Base-by-base conservation (phyloP, 1,284 basidiomycete species). In the Irpex lacteus region DNA sequence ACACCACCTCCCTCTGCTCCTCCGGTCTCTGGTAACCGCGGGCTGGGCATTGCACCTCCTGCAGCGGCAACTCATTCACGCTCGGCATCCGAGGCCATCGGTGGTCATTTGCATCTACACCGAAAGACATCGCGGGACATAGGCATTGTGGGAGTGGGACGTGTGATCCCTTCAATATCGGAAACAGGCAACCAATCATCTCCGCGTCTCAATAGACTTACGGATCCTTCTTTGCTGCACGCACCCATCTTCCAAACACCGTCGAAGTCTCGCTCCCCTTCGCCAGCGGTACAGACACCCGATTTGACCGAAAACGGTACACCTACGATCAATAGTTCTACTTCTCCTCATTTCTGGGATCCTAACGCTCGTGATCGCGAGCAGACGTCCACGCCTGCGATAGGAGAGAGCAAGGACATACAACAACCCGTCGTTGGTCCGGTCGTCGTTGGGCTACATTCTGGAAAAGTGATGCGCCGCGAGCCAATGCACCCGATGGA, bases 321-420 rank as follows among this genome's bases (percentile, higher is more conserved):
- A 56, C 63, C 69, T 60, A 60, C 64, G n/a, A 63, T 58, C 52
- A 59, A 59, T 36, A 34, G 47, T 15, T 63, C 65, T 8, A 69
- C 65, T 8, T 15, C 26, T 56, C 54, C 13, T 7, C 21, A 26
- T 36, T 11, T 21, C 13, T 56, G 54, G 54, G 13, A 56, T 7
- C 34, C 26, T 18, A 62, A 65, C 38, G 67, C 66, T 60, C 65
- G 62, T 15, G 64, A 63, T 61, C 63, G 67, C n/a, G 26, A 62
- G 15, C 66, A 68, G 52, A 63, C 66, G 60, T 70, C 78, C 37
- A 89, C 87, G 15, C 86, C 86, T 37, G 80, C 76, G 63, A 86
- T 87, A 67, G 85, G 87, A 38, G 78, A 87, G 70, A 75, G 75
- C 67, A 88, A 87, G 70, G 80, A 83, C 63, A 81, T 88, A 63